These are phyloP conservation scores for Papiliotrema nemorosa DNA, from an alignment of 1,284 basidiomycete genomes.

Conservation along the genomic window DNA sequence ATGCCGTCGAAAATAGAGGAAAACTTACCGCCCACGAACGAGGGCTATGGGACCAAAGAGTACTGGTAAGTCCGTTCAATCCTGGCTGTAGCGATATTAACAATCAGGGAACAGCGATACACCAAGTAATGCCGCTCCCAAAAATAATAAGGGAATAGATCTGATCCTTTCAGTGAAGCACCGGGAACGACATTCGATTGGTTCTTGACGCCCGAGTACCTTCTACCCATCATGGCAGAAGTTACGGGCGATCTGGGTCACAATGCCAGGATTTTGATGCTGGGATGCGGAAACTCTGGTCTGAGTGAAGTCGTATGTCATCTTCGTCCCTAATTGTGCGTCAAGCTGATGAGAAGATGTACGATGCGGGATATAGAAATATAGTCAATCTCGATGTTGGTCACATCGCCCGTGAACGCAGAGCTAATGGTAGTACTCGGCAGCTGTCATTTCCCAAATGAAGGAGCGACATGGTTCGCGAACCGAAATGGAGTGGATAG, in stretches of 20 bases:
- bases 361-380: slow-evolving; percentile 78
- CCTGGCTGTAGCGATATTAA: background rate
- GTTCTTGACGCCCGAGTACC: slow-evolving; percentile 47
- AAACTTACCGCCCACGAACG: slow-evolving; percentile 62
- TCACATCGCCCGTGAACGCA: slow-evolving; percentile 2
- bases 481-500: slow-evolving; percentile 78
- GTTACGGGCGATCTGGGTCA: slow-evolving; percentile 51
- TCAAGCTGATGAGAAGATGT: slow-evolving; percentile 61
- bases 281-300: slow-evolving; percentile 86
- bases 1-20: slow-evolving; percentile 17
- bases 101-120: slow-evolving; percentile 64
- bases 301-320: slow-evolving; percentile 51
- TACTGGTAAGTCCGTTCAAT: slow-evolving; percentile 60
- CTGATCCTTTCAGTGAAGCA: slow-evolving; percentile 55
- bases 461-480: slow-evolving; percentile 57
- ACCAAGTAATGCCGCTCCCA: slow-evolving; percentile 53
- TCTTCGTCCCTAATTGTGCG: background rate
- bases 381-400: slow-evolving; percentile 80
- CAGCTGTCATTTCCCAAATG: slow-evolving; percentile 79
- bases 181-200: slow-evolving; percentile 71
- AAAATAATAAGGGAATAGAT: background rate
- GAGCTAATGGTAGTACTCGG: slow-evolving; percentile 62
- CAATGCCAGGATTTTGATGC: slow-evolving; percentile 68
- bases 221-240: slow-evolving; percentile 42
- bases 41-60: slow-evolving; percentile 67